Percentiles rank a stretch among this genome's conserved stretches.
Evolutionary conservation across 805 yeast genomes (phyloP).

Genomic region (Cyberlindnera petersonii): DNA sequence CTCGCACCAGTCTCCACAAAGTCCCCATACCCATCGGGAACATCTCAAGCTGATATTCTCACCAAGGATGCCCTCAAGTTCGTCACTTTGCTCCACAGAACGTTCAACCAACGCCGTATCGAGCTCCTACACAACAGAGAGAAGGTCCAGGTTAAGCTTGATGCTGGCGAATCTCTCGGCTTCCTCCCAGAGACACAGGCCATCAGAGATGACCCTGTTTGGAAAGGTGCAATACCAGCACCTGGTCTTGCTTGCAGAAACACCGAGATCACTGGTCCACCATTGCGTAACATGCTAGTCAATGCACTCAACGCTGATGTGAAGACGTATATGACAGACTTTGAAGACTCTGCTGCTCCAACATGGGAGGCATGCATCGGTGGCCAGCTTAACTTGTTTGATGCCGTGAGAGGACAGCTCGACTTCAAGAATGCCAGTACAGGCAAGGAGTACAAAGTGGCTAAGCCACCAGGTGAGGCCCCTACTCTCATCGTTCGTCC

Average conservation of each 20-base stretch:
- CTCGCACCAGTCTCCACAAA: slow-evolving; percentile 31
- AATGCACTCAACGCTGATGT: slow-evolving; percentile 77
- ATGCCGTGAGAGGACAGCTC: slow-evolving; percentile 66
- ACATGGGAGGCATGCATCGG: slow-evolving; percentile 78
- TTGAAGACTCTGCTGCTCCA: slow-evolving; percentile 83
- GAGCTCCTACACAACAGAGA: slow-evolving; percentile 59
- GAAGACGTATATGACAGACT: slow-evolving; percentile 81
- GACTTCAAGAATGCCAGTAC: slow-evolving; percentile 37
- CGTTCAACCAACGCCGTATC: slow-evolving; percentile 59
- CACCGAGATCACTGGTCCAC: slow-evolving; percentile 84
- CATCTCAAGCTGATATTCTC: slow-evolving; percentile 36
- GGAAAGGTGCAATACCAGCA: slow-evolving; percentile 74
- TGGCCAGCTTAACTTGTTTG: slow-evolving; percentile 75
- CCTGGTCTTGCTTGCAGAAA: slow-evolving; percentile 71
- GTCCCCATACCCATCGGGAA: slow-evolving; percentile 35
- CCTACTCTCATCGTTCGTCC: slow-evolving; percentile 83
- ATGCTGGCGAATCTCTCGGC: slow-evolving; percentile 52
- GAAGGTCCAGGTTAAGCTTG: slow-evolving; percentile 53
- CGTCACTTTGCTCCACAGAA: slow-evolving; percentile 66
- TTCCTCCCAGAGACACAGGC: slow-evolving; percentile 62
- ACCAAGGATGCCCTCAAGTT: slow-evolving; percentile 53
- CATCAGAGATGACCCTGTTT: slow-evolving; percentile 67
- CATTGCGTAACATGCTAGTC: slow-evolving; percentile 72
- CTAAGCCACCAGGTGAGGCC: slow-evolving; percentile 45
- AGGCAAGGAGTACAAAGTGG: slow-evolving; percentile 25